Evolutionary conservation across 768 basidiomycete species (phyloP), one percentile per base, ranked within the genome.

Genomic region (Termitomyces titanicus): DNA sequence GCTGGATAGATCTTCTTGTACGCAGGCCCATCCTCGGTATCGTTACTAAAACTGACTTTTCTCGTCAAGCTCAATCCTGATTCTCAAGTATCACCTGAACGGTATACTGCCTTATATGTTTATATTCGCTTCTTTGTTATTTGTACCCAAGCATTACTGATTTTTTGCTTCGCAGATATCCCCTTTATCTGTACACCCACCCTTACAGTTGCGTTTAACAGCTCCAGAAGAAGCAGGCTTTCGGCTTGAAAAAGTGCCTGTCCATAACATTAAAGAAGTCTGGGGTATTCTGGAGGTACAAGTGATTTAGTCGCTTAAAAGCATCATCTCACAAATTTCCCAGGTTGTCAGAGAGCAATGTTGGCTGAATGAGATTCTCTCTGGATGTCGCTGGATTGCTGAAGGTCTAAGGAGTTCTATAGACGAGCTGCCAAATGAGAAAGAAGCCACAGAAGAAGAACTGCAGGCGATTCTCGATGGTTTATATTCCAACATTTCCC

Each of bases 281-380:
- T 89, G 85, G 82, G 83, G 79, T 2, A 79, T 92, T 44, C 66
- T 92, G 18, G 89, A 92, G 74, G 89, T 86, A 62, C 44, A 68
- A 57, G 29, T 39, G 5, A 38, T 39, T 9, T 25, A 9, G 12
- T 35, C 3, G 29, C 25, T 60, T 20, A 22, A 20, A 46, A 12
- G 55, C 57, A 15, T n/a, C 38, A 39, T 38, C 25, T 47, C 49
- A 57, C 18, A 47, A 27, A 49, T 37, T 11, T 33, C 27, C 4
- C 39, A 89, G 86, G 79, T 93, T 62, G 88, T 92, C 5, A 78
- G 80, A 55, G 90, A 92, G 57, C 91, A 92, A 69, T 88, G 86
- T 62, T 93, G 91, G 91, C 64, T 92, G 17, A 93, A 92, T 63
- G 87, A 88, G 62, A 77, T 78, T n/a, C 67, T 93, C 20, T 63